These are phyloP conservation scores for Vigna unguiculata DNA, from an alignment of 306 rosid genomes.

Conservation along the genomic window DNA sequence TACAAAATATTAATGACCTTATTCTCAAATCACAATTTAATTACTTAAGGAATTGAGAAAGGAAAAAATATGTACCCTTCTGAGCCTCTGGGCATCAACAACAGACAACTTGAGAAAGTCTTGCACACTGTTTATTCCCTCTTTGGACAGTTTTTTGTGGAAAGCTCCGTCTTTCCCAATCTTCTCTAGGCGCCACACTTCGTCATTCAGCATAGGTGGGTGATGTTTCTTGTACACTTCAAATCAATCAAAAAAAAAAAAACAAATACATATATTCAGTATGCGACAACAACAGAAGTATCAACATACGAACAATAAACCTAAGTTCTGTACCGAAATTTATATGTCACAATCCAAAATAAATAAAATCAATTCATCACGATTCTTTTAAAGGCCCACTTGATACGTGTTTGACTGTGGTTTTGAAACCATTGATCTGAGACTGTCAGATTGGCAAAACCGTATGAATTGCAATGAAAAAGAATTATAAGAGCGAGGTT, in stretches of 20 bases:
- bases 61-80: constrained; percentile 44
- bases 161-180: constrained; percentile 95
- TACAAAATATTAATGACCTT: not conserved
- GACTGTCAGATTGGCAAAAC: not conserved
- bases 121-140: constrained; percentile 66
- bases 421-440: constrained; percentile 43
- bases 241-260: not conserved
- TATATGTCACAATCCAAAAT: not conserved
- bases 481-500: not conserved
- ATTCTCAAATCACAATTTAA: too few relatives aligned
- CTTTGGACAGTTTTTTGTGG: constrained; percentile 57
- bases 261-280: not conserved
- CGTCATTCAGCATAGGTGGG: constrained; percentile 79
- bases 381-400: not conserved
- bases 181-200: constrained; percentile 95
- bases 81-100: constrained; percentile 58
- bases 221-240: constrained; percentile 94
- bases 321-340: not conserved
- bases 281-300: not conserved
- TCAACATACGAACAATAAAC: not conserved
- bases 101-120: constrained; percentile 74
- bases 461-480: not conserved
- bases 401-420: not conserved
- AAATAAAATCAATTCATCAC: not conserved
- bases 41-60: not conserved